phyloP scores from a whole-genome alignment of 176 grass and related monocot species.

The Secale cereale region DNA sequence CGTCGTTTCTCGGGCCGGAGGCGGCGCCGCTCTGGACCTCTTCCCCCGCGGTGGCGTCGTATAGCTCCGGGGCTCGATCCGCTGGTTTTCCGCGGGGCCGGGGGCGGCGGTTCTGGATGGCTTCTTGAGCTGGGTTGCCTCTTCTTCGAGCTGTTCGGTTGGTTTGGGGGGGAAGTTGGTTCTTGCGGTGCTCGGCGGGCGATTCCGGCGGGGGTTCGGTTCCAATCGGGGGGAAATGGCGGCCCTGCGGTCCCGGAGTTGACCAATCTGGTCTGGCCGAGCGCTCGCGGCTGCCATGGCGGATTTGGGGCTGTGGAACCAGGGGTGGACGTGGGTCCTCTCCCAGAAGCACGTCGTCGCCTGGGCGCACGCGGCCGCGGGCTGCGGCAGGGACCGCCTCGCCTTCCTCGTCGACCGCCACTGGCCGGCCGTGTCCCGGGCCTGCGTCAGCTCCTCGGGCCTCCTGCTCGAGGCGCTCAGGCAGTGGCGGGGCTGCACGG shows the following conservation, averaged over 20 bases:
- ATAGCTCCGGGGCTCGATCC: conserved; percentile 28
- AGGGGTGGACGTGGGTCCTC: conserved; percentile 80
- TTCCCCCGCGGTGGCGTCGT: not conserved
- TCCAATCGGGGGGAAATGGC: conserved; percentile 21
- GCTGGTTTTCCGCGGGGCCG: not conserved
- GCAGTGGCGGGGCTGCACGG: conserved; percentile 61
- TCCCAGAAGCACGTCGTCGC: conserved; percentile 71
- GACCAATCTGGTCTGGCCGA: not conserved
- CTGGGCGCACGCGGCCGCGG: conserved; percentile 20
- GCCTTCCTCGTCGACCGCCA: conserved; percentile 76
- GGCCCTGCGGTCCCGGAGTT: not conserved
- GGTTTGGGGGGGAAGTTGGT: not conserved
- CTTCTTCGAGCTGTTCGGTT: conserved; percentile 30
- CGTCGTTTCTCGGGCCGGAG: conserved; percentile 17
- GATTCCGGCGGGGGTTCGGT: not conserved
- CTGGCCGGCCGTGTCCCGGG: conserved; percentile 79
- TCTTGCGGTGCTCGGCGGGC: not conserved
- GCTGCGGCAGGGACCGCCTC: conserved; percentile 46
- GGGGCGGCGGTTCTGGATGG: not conserved
- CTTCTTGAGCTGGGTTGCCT: conserved; percentile 28
- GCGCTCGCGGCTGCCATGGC: conserved; percentile 31
- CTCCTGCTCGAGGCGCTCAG: conserved; percentile 44
- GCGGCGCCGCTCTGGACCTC: conserved; percentile 1
- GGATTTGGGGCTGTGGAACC: conserved; percentile 88
- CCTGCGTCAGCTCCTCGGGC: conserved; percentile 43